These are phyloP conservation scores for Neophaeococcomyces mojaviensis DNA, from an alignment of 2,329 filamentous ascomycete genomes.

Conservation along the genomic window DNA sequence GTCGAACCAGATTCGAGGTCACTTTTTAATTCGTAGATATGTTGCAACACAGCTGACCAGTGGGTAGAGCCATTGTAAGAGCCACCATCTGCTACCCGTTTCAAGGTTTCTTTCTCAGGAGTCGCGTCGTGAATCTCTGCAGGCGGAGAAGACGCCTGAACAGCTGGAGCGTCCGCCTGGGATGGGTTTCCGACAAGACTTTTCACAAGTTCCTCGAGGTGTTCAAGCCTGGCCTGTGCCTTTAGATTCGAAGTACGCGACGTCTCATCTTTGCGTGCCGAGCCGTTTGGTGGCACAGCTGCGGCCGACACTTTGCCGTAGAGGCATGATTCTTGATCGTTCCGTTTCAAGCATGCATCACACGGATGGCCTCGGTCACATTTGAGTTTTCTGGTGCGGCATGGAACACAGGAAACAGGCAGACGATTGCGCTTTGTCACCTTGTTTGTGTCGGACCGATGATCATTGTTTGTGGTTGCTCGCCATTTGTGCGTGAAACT, in stretches of 20 bases:
- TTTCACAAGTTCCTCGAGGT: constrained; percentile 22
- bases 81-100: background rate
- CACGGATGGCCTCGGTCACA: constrained; percentile 34
- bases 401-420: constrained; percentile 55
- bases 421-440: constrained; percentile 87
- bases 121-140: background rate
- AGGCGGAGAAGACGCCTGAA: background rate
- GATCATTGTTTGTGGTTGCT: constrained; percentile 68
- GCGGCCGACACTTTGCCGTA: constrained; percentile 55
- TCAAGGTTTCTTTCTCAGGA: background rate
- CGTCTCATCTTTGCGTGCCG: constrained; percentile 31
- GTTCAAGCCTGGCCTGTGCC: constrained; percentile 18
- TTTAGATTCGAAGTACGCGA: constrained; percentile 7
- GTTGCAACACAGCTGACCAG: constrained; percentile 36
- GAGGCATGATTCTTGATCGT: constrained; percentile 69
- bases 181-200: constrained; percentile 15
- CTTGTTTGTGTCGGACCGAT: constrained; percentile 55
- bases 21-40: constrained; percentile 23
- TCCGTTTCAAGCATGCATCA: constrained; percentile 58
- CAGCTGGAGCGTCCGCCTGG: background rate
- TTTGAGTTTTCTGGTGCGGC: constrained; percentile 37
- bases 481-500: constrained; percentile 22
- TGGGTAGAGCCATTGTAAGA: constrained; percentile 35
- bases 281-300: constrained; percentile 60
- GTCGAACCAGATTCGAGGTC: constrained; percentile 9